Evolutionary conservation across 345 rosid genomes (phyloP).

Genomic region (Gossypium bickii): DNA sequence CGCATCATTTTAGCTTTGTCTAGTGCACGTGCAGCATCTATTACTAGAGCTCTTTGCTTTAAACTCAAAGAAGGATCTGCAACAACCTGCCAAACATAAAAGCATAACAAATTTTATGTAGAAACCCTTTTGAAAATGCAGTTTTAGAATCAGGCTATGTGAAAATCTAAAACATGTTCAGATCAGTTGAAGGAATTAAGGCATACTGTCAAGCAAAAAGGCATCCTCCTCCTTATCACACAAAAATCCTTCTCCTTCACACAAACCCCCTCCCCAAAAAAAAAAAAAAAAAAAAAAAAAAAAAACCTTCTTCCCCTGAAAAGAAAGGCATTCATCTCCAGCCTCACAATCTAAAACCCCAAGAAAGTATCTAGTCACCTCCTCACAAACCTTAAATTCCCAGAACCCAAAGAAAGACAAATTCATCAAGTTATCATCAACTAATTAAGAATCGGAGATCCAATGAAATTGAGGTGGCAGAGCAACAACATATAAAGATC

Average conservation of each 20-base stretch:
- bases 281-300: no score
- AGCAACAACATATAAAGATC: background rate
- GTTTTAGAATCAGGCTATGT: conserved; percentile 7
- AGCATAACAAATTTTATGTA: background rate
- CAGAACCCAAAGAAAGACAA: background rate
- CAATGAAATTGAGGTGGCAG: background rate
- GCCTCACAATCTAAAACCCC: background rate
- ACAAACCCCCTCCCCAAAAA: no score
- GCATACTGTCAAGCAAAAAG: background rate
- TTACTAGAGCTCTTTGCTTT: conserved; percentile 83
- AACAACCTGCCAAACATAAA: conserved; percentile 52
- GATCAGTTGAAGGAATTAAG: background rate
- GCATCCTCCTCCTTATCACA: background rate
- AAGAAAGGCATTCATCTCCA: background rate
- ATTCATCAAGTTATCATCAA: background rate
- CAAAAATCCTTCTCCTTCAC: background rate
- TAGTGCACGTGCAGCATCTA: conserved; percentile 95
- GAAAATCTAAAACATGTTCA: conserved; percentile 5
- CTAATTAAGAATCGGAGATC: conserved; percentile 4
- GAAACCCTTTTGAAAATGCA: background rate
- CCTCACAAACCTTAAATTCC: background rate
- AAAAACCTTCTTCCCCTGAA: background rate
- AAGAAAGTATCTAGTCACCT: background rate
- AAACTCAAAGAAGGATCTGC: conserved; percentile 82
- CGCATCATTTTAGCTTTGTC: conserved; percentile 99